Evolutionary conservation across 108 stramenopile species (phyloP), one percentile per base, ranked within the genome.

Genomic region (Nannochloropsis gaditana): DNA sequence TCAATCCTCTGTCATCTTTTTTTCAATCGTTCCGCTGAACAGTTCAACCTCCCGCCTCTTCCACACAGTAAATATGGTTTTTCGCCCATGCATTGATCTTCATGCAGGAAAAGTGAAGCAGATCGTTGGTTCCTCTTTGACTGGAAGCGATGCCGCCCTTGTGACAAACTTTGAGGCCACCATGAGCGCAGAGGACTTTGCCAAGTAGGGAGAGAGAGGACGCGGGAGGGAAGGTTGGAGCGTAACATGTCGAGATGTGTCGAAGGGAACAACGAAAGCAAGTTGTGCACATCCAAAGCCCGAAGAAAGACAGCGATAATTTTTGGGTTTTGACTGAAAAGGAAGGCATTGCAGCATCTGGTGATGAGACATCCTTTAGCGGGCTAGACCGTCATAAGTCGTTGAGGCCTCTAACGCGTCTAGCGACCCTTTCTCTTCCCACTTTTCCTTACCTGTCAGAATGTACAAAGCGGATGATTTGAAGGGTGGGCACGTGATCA

Each of bases 81-180:
- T 99, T 85, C 94, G 96, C 15, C 98, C 98, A 5, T 99, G 98
- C 88, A 99, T 99, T 83, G 98, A 99, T 87, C 90, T 99, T 43
- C 98, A 99, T 91, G 88, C 90, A 45, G 98, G 98, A 21, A 91
- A 93, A 87, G 98, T 99, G 79, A 99, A 99, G 92, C 98, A 99
- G 87, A 99, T 99, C 83, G 97, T 99, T 43, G 98, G 98, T 1
- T 93, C 93, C 17, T 97, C 97, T 17, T 89, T 99, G 80, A 82
- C 80, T 19, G 87, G 86, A 41, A 79, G 43, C 47, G 90, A 81
- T 11, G 82, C 43, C 19, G 83, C 43, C 10, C 87, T 93, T 5
- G 88, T 92, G 87, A 92, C 95, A 47, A 99, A 99, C 86, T 99
- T 97, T 91, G 92, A 90, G 42, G 94, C 96, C 9, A 90, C 91